Percentiles rank a stretch among this genome's conserved stretches.
Evolutionary conservation across 129 eudicot species (phyloP).

Genomic region (Sambucus nigra): DNA sequence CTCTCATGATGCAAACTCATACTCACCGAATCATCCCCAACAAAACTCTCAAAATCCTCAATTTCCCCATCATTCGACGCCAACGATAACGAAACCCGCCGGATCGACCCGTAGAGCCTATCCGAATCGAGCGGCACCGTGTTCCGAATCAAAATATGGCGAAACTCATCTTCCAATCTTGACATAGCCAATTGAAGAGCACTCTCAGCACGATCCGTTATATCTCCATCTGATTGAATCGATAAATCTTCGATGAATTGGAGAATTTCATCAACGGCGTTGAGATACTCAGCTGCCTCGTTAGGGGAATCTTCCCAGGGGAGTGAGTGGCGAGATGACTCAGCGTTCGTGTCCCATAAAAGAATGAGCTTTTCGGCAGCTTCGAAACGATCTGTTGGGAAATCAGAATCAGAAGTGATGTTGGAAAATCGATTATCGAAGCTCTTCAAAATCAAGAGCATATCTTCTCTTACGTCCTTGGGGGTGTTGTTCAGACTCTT

Average conservation of each 20-base stretch:
- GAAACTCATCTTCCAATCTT: slow-evolving; percentile 66
- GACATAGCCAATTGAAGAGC: slow-evolving; percentile 84
- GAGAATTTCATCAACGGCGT: slow-evolving; percentile 57
- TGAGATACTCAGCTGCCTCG: slow-evolving; percentile 29
- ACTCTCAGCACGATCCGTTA: slow-evolving; percentile 56
- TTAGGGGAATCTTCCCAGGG: slow-evolving; percentile 23
- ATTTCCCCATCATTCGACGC: slow-evolving; percentile 33
- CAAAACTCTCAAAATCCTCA: slow-evolving; percentile 23
- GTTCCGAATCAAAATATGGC: slow-evolving; percentile 38
- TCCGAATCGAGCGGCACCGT: slow-evolving; percentile 50
- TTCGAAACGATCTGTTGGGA: slow-evolving; percentile 22
- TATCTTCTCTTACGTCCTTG: slow-evolving; percentile 53
- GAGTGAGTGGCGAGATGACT: slow-evolving; percentile 5
- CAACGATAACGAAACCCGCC: slow-evolving; percentile 26
- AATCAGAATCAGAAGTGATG: slow-evolving; percentile 16
- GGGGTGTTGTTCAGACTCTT: slow-evolving; percentile 44
- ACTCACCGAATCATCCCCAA: slow-evolving; percentile 31
- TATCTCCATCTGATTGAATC: slow-evolving; percentile 13
- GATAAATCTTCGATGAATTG: slow-evolving; percentile 34
- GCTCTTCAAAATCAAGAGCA: slow-evolving; percentile 54
- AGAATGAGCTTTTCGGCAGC: slow-evolving; percentile 54
- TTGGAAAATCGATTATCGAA: slow-evolving; percentile 73
- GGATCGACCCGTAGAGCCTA: slow-evolving; percentile 43
- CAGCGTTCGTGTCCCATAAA: slow-evolving; percentile 22
- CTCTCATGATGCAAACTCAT: slow-evolving; percentile 38